phyloP scores from a whole-genome alignment of 306 rosid species.

The Myrica gale region DNA sequence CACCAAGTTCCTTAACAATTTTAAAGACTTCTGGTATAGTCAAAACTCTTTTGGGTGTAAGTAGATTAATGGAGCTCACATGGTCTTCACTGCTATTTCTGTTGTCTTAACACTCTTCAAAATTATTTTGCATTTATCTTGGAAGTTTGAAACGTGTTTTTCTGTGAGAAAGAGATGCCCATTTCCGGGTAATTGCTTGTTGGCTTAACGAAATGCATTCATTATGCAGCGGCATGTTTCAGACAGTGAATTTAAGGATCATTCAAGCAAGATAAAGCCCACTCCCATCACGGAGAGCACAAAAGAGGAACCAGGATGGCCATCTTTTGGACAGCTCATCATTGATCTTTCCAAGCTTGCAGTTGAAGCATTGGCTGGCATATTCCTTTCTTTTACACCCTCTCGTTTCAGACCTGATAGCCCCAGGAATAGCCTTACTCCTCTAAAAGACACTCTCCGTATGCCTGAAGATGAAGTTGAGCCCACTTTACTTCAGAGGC shows the following conservation, averaged over 20 bases:
- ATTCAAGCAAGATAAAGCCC: constrained; percentile 44
- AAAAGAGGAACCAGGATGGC: constrained; percentile 96
- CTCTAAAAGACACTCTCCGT: constrained; percentile 65
- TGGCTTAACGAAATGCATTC: constrained; percentile 27
- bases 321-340: constrained; percentile 74
- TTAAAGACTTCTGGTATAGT: too few species aligned
- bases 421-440: constrained; percentile 54
- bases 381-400: constrained; percentile 53
- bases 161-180: constrained; percentile 2
- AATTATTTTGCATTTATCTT: background rate
- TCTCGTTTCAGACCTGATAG: constrained; percentile 43
- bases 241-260: constrained; percentile 49
- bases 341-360: constrained; percentile 72
- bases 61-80: background rate
- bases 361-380: constrained; percentile 46
- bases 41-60: background rate
- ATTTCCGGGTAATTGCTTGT: constrained; percentile 12
- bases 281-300: constrained; percentile 39
- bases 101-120: background rate
- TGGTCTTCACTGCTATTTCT: background rate
- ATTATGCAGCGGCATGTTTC: constrained; percentile 37
- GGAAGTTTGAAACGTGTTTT: constrained; percentile 1
- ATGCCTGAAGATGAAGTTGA: constrained; percentile 72
- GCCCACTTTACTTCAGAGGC: constrained; percentile 47
- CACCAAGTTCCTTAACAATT: background rate